A percentile compares a stretch with the other conserved stretches of the same genome.
These are phyloP conservation scores for Suillus bovinus DNA, from an alignment of 768 basidiomycete species.

Conservation along the genomic window DNA sequence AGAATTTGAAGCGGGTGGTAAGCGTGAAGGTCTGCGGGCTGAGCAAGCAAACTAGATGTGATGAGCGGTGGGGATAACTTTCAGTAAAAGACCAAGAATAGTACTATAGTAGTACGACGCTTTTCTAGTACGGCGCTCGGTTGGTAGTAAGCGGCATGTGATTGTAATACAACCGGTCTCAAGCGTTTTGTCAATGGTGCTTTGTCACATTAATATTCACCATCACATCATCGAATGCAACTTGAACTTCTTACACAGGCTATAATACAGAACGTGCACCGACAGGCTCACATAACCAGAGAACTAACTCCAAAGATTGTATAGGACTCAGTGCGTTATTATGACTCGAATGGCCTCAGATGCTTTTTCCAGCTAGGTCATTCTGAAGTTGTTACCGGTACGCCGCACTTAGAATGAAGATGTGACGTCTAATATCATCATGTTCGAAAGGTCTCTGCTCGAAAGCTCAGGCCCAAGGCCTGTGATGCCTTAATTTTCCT, in stretches of 20 bases:
- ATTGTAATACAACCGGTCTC: not conserved
- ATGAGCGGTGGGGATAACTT: not conserved
- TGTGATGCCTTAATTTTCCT: not conserved
- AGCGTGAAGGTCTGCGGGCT: not conserved
- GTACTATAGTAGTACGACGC: too few relatives aligned
- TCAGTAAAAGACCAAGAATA: too few relatives aligned
- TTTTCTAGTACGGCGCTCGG: too few relatives aligned
- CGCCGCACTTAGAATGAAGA: not conserved
- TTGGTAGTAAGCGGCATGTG: too few relatives aligned
- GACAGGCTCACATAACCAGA: not conserved
- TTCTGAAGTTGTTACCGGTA: not conserved
- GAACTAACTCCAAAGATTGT: not conserved
- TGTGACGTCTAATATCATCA: not conserved
- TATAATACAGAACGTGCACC: not conserved
- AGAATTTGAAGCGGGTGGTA: not conserved
- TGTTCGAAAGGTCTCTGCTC: not conserved
- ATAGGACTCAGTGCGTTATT: not conserved
- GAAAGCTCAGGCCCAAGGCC: too few relatives aligned
- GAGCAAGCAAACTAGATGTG: not conserved
- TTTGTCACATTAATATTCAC: too few relatives aligned
- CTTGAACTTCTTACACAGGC: too few relatives aligned
- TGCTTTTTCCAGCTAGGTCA: not conserved
- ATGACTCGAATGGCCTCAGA: not conserved
- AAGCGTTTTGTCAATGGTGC: too few relatives aligned
- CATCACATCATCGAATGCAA: not conserved